These are phyloP conservation scores for Halenospora varia DNA, from an alignment of 495 filamentous ascomycete genomes.

Conservation along the genomic window DNA sequence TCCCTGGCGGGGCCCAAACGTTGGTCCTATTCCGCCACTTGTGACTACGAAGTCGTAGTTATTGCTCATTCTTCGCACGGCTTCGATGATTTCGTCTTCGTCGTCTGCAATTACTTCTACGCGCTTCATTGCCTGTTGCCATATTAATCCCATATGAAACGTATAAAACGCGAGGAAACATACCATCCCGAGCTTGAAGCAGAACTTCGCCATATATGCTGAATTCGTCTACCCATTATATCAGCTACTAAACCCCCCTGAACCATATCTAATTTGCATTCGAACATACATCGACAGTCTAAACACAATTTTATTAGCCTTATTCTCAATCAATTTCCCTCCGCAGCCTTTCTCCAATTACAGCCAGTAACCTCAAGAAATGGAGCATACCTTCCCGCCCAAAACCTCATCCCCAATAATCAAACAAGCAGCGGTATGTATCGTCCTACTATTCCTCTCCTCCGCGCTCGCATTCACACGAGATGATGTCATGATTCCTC, in stretches of 20 bases:
- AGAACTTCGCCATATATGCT: conserved; percentile 85
- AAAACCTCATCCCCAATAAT: conserved; percentile 97
- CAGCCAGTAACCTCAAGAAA: not conserved
- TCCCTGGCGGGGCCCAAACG: conserved; percentile 44
- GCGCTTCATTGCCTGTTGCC: conserved; percentile 62
- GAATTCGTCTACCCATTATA: conserved; percentile 95
- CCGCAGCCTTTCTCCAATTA: not conserved
- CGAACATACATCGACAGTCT: conserved; percentile 27
- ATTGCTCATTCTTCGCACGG: conserved; percentile 75
- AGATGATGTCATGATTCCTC: conserved; percentile 51
- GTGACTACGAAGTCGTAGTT: conserved; percentile 94
- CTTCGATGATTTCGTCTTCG: conserved; percentile 84
- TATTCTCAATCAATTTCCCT: too few relatives aligned
- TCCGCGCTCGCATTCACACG: conserved; percentile 40
- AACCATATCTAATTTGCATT: too few relatives aligned
- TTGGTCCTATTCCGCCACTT: conserved; percentile 91
- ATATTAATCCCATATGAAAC: not conserved
- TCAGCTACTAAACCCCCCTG: too few relatives aligned
- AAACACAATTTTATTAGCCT: conserved; percentile 1
- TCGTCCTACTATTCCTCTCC: conserved; percentile 54
- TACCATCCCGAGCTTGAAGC: conserved; percentile 82
- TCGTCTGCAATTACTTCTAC: conserved; percentile 93
- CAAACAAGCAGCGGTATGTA: conserved; percentile 87
- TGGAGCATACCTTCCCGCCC: conserved; percentile 75
- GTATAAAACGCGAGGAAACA: conserved; percentile 1